Base-by-base conservation (phyloP, 106 monocot genomes). In the Posidonia australis region DNA sequence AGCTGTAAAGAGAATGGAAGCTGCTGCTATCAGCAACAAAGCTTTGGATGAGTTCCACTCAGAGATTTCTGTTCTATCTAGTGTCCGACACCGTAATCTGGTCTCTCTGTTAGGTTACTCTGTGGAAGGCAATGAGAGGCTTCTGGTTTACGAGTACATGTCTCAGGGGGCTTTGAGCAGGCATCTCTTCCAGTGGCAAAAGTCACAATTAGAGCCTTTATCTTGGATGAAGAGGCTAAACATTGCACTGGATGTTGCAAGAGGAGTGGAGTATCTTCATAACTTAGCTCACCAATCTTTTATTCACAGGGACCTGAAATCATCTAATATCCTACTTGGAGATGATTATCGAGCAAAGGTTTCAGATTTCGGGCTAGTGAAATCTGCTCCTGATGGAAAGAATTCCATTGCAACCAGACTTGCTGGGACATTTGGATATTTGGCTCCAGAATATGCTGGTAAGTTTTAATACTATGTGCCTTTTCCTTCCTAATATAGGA, bases 371-470 rank as follows among this genome's bases (percentile, higher is more conserved):
- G 62, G 72, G 19, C 23, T 72, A 36, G 72, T 72, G 17, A 72
- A 72, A 63, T 62, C 20, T 13, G 72, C 72, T 1, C 63, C 72
- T 19, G 43, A 44, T 72, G 72, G 72, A 44, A 63, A 44, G 4
- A 54, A 23, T 21, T 72, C 72, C 24, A 49, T 72, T 18, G 32
- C 21, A 28, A 72, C 72, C 17, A 63, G 63, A 46, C 72, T 63
- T 72, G 72, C 72, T 18, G 72, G 72, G 16, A 72, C 72, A 63
- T 72, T 72, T 53, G 72, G 72, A 53, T 72, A 72, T 23, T 25
- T 72, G 18, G 72, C 72, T 44, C 72, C 72, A 43, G 72, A 72
- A 63, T 72, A 72, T 72, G 72, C 72, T 54, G 36, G 72, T 72
- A 72, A 63, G 68, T 46, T 1, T 9, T 24, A 12, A 20, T 14